Base-by-base conservation (phyloP, 805 yeast species). In the Candida endomychidarum region DNA sequence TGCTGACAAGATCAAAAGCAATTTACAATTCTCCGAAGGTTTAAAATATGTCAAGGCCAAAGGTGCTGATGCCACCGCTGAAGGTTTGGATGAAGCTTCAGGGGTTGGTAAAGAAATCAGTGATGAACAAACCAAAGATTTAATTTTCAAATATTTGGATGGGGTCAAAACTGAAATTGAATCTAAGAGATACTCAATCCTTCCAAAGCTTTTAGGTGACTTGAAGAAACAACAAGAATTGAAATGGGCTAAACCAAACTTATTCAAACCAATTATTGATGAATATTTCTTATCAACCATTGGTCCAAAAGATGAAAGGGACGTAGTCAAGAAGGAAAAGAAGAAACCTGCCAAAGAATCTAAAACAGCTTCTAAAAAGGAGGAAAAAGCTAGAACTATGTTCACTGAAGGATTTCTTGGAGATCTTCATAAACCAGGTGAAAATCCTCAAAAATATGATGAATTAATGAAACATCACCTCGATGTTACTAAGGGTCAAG, bases 231-330 rank as follows among this genome's bases (percentile, higher is more conserved):
- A 88, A 32, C 82, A 88, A 3, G 78, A 70, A 14, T 74, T 93
- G 62, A 88, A 86, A 65, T 93, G 96, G 96, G 98, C 98, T 7
- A 76, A 84, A 34, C 95, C 97, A 25, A 77, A 81, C 37, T 70
- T 78, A 40, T 86, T 93, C 69, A 93, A 93, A 65, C 95, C 96
- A 10, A 74, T 79, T 17, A 83, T 93, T 51, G 99, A 93, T 59
- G 80, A 74, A 30, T 78, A 84, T 54, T 67, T 89, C n/a, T 61
- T 85, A 45, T 78, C 67, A 29, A 63, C 83, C 10, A 67, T 90
- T 42, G 99, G 99, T 26, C 98, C 98, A 39, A 91, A 91, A 63
- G 99, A 93, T 59, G 98, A 90, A 58, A 80, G 98, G 49, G 99
- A 93, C 61, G 71, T 81, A 16, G 72, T 81, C 38, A 84, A 84